Conservation (phyloP, 352 stramenopile species). For the Phytophthora ohioensis region DNA sequence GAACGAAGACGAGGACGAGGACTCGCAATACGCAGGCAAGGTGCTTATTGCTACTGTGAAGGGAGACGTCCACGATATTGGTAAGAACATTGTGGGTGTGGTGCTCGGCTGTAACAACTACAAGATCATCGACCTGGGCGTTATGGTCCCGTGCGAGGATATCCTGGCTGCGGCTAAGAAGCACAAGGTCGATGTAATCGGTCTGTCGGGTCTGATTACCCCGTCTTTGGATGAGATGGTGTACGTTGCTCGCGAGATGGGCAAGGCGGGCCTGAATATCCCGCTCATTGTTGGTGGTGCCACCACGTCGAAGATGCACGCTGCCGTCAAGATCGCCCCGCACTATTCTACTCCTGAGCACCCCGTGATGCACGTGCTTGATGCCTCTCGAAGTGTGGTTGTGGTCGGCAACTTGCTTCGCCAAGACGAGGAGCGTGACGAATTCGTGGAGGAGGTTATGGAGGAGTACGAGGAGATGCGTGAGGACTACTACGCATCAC, state of each 20-base stretch:
- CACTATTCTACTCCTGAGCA: conserved; percentile 96
- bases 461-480: conserved; percentile 94
- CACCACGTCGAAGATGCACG: conserved; percentile 98
- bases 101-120: conserved; percentile 99
- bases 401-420: conserved; percentile 94
- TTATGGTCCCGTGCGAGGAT: conserved; percentile 96
- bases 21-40: conserved; percentile 91
- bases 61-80: conserved; percentile 99
- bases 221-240: conserved; percentile 99
- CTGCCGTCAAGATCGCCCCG: conserved; percentile 97
- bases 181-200: conserved; percentile 96
- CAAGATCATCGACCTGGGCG: conserved; percentile 97
- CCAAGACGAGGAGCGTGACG: conserved; percentile 88
- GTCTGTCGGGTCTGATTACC: conserved; percentile 97
- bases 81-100: conserved; percentile 99
- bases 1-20: conserved; percentile 81
- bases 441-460: conserved; percentile 95
- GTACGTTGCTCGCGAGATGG: conserved; percentile 96
- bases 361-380: conserved; percentile 98
- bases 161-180: conserved; percentile 70
- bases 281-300: conserved; percentile 97
- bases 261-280: conserved; percentile 93
- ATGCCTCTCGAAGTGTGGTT: conserved; percentile 96
- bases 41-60: conserved; percentile 99
- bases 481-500: conserved; percentile 87